These are phyloP conservation scores for Ogataea methanolica DNA, from an alignment of 805 yeast species.

Conservation along the genomic window DNA sequence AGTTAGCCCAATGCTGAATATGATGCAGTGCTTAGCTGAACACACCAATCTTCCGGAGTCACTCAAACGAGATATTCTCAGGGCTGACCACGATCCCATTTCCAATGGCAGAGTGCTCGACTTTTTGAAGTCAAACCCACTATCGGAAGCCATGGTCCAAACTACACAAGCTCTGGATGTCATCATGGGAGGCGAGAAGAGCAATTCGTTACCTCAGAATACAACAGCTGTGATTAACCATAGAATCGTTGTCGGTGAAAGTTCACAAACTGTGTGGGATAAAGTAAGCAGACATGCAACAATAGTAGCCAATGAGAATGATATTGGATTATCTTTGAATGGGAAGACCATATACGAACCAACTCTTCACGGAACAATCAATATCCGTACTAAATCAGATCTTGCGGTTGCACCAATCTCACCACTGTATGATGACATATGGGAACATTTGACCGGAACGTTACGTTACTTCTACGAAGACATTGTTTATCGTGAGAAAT, in stretches of 20 bases:
- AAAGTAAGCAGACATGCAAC: conserved; percentile 34
- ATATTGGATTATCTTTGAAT: conserved; percentile 39
- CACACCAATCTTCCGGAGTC: conserved; percentile 31
- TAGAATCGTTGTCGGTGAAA: conserved; percentile 57
- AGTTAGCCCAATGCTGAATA: conserved; percentile 53
- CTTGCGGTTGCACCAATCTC: conserved; percentile 39
- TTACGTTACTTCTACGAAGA: conserved; percentile 53
- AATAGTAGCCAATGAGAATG: conserved; percentile 41
- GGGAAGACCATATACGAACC: conserved; percentile 27
- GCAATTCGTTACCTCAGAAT: conserved; percentile 69
- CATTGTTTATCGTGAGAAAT: conserved; percentile 31
- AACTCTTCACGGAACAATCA: conserved; percentile 39
- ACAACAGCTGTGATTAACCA: conserved; percentile 51
- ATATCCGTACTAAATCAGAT: conserved; percentile 21
- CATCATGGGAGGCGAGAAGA: conserved; percentile 63
- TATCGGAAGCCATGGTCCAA: conserved; percentile 37
- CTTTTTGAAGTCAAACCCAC: conserved; percentile 19
- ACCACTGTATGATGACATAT: conserved; percentile 31
- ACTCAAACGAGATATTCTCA: conserved; percentile 28
- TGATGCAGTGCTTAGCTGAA: conserved; percentile 58
- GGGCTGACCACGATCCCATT: conserved; percentile 30
- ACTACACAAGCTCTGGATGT: conserved; percentile 66
- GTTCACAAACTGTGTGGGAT: conserved; percentile 37
- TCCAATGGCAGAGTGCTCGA: conserved; percentile 34
- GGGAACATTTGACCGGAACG: conserved; percentile 45